A percentile compares a stretch with the other conserved stretches of the same genome.
Conservation (phyloP, 1,139 yeast species). For the Debaryomyces udenii region DNA sequence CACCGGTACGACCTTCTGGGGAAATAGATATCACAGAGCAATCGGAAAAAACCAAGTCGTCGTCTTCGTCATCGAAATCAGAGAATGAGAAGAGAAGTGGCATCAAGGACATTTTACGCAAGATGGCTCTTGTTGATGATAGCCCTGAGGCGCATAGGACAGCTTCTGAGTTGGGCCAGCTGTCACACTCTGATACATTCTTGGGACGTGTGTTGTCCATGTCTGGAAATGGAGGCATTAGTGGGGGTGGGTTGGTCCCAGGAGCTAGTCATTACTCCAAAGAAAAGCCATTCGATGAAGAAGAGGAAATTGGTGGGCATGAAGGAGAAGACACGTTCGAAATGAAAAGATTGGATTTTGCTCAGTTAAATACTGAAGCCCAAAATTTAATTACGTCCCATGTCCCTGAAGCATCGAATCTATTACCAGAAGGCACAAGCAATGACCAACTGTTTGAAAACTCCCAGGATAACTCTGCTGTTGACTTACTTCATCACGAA, state of each 20-base stretch:
- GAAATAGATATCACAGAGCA: conserved; percentile 29
- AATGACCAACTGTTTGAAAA: conserved; percentile 8
- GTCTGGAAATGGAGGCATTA: conserved; percentile 30
- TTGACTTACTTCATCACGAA: conserved; percentile 8
- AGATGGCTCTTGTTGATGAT: conserved; percentile 40
- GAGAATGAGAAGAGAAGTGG: conserved; percentile 17
- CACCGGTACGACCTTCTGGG: conserved; percentile 12
- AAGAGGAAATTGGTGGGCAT: conserved; percentile 26
- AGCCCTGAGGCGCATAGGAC: conserved; percentile 21
- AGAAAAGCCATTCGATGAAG: conserved; percentile 25
- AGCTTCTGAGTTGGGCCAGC: conserved; percentile 16
- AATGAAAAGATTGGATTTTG: conserved; percentile 37
- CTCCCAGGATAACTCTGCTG: conserved; percentile 10
- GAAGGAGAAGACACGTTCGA: conserved; percentile 30
- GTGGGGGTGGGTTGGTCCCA: conserved; percentile 49
- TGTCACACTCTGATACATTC: conserved; percentile 40
- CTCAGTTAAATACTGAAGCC: conserved; percentile 45
- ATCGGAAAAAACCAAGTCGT: conserved; percentile 13
- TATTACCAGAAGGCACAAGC: conserved; percentile 7
- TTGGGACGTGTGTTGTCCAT: conserved; percentile 37
- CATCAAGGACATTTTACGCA: conserved; percentile 37
- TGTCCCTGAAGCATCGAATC: conserved; percentile 28
- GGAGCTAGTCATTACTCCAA: conserved; percentile 35
- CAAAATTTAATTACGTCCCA: conserved; percentile 41
- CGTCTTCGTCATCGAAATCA: conserved; percentile 13